Base-by-base conservation (phyloP, 495 filamentous ascomycete genomes). In the Amorphotheca resinae region DNA sequence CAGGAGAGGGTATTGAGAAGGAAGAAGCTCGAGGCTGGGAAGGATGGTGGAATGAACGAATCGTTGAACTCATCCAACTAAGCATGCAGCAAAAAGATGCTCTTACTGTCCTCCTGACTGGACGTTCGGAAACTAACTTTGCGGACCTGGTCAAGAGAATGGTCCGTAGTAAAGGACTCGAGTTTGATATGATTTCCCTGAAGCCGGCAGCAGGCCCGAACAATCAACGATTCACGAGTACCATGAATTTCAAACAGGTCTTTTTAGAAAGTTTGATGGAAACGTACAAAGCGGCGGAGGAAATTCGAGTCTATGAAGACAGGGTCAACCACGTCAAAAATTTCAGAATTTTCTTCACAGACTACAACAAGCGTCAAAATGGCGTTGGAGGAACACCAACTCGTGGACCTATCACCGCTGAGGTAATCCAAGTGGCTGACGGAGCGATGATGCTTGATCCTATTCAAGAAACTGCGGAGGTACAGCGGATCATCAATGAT, bases 41-140 rank as follows among this genome's bases (percentile, higher is more conserved):
- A 38, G 87, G 87, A 11, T 99, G 87, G 86, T 99, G 93, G 93
- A 96, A 95, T 52, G 87, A 99, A 54, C 73, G 80, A 52, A 84
- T 99, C 53, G 81, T 91, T 33, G 71, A 83, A 49, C 68, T 99
- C 22, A 84, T 94, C 1, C 59, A 69, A 56, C 68, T 95, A 38
- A 88, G 80, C 54, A 84, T 85, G 70, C 60, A 84, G 55, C 89
- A 96, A 55, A 81, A 84, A 45, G 87, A 95, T 62, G 82, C 82
- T 5, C 66, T 99, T 25, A 83, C 74, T 22, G 76, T 99, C 21
- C 74, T 99, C 2, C 66, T 99, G 26, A 99, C 91, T 9, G 91
- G 91, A n/a, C 74, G 91, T 9, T 70, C 75, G 16, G 86, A 93
- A 59, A 64, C 62, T 14, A 76, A 71, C 17, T 99, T 95, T 54